phyloP scores from a whole-genome alignment of 2,329 filamentous ascomycete genomes.

The Aureobasidium sp. region DNA sequence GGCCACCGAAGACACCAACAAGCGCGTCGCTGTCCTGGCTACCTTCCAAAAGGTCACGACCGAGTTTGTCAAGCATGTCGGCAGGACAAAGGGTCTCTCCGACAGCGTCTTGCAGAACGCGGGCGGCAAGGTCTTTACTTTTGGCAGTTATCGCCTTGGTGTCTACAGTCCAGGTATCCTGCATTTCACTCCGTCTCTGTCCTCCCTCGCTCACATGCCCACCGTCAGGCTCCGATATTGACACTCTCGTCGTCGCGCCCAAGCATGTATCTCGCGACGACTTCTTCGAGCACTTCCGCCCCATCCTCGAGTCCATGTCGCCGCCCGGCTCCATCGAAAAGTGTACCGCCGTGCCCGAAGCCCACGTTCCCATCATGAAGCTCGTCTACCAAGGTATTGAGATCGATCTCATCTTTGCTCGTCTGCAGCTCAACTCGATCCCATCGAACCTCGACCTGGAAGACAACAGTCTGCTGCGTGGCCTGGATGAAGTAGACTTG shows the following conservation, averaged over 20 bases:
- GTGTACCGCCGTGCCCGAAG: slow-evolving; percentile 77
- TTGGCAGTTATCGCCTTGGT: slow-evolving; percentile 89
- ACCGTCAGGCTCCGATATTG: slow-evolving; percentile 77
- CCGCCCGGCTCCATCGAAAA: slow-evolving; percentile 74
- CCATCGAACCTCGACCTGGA: slow-evolving; percentile 62
- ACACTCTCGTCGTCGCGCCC: slow-evolving; percentile 87
- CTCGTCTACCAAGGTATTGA: slow-evolving; percentile 86
- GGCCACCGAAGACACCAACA: slow-evolving; percentile 70
- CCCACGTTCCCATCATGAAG: slow-evolving; percentile 96
- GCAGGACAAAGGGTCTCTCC: slow-evolving; percentile 64
- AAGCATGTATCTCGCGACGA: slow-evolving; percentile 83
- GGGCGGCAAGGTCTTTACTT: slow-evolving; percentile 90
- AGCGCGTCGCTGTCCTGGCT: slow-evolving; percentile 71
- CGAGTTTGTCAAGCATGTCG: slow-evolving; percentile 80
- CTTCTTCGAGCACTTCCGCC: slow-evolving; percentile 87
- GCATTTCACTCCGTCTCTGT: not conserved
- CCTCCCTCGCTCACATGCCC: not conserved
- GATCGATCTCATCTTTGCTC: slow-evolving; percentile 76
- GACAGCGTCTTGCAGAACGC: slow-evolving; percentile 73
- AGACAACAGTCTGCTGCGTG: slow-evolving; percentile 77
- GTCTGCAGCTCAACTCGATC: slow-evolving; percentile 36
- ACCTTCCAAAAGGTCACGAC: slow-evolving; percentile 73
- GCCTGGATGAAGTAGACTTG: slow-evolving; percentile 78
- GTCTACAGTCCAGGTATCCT: slow-evolving; percentile 70
- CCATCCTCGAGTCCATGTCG: slow-evolving; percentile 67